A percentile compares a stretch with the other conserved stretches of the same genome.
phyloP scores from a whole-genome alignment of 352 stramenopile genomes.

The Globisporangium echinulatum region DNA sequence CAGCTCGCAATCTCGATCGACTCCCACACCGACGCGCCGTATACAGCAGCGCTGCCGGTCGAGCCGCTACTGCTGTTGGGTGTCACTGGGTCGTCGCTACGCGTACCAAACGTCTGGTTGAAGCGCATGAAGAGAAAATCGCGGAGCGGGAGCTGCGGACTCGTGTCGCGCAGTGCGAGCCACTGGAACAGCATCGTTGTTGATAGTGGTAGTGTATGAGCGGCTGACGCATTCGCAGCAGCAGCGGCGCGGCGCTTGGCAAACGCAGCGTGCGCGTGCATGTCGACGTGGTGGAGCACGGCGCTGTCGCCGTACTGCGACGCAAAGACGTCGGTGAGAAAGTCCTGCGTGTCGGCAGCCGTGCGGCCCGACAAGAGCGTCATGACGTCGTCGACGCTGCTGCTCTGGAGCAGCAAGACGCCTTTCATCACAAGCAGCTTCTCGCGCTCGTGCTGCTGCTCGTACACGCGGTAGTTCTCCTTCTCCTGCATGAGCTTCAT shows the following conservation, averaged over 20 bases:
- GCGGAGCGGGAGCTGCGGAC: slow-evolving; percentile 41
- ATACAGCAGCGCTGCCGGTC: slow-evolving; percentile 17
- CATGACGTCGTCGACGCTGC: slow-evolving; percentile 64
- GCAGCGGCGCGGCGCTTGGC: slow-evolving; percentile 7
- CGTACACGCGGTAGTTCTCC: slow-evolving; percentile 74
- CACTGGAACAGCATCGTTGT: slow-evolving; percentile 51
- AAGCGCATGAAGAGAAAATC: slow-evolving; percentile 83
- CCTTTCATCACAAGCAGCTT: slow-evolving; percentile 65
- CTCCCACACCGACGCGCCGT: slow-evolving; percentile 62
- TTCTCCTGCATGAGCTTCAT: slow-evolving; percentile 54
- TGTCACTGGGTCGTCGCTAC: slow-evolving; percentile 11
- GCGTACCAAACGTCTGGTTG: slow-evolving; percentile 45
- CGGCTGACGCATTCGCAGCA: background rate
- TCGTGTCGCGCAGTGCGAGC: slow-evolving; percentile 61
- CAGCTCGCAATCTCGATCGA: slow-evolving; percentile 56
- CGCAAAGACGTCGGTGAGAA: slow-evolving; percentile 54
- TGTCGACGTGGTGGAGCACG: slow-evolving; percentile 46
- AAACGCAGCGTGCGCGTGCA: slow-evolving; percentile 8
- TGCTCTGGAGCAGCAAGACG: slow-evolving; percentile 59
- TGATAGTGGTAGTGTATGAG: slow-evolving; percentile 11
- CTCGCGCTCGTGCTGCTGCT: slow-evolving; percentile 45
- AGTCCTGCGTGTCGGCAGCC: slow-evolving; percentile 33
- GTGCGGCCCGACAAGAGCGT: slow-evolving; percentile 45
- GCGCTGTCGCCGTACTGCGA: slow-evolving; percentile 47
- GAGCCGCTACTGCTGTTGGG: too few relatives aligned